Conservation (phyloP, 108 stramenopile species). For the Fragilariopsis cylindrus region DNA sequence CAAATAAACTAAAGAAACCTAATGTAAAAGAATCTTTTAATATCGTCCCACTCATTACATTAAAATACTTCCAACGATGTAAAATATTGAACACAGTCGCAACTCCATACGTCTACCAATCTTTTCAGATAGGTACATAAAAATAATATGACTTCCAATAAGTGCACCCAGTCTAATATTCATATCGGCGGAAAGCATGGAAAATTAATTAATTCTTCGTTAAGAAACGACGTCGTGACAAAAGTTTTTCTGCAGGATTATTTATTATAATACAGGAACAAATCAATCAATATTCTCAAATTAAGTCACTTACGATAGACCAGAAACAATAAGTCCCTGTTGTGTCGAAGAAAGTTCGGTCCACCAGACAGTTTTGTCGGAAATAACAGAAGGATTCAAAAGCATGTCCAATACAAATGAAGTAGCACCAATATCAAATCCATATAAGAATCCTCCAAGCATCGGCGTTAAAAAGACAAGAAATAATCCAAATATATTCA, state of each 20-base stretch:
- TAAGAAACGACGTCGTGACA: no score
- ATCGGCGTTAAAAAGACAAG: slow-evolving; percentile 34
- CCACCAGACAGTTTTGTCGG: not conserved
- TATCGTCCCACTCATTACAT: slow-evolving; percentile 4
- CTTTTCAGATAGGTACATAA: slow-evolving; percentile 25
- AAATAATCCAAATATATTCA: slow-evolving; percentile 9
- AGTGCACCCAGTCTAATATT: slow-evolving; percentile 34
- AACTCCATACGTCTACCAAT: slow-evolving; percentile 57
- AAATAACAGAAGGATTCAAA: not conserved
- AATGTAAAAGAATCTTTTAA: not conserved
- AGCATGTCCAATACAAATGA: slow-evolving; percentile 36
- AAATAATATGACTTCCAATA: slow-evolving; percentile 28
- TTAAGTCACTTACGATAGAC: slow-evolving; percentile 10
- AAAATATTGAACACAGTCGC: slow-evolving; percentile 42
- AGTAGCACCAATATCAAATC: slow-evolving; percentile 55
- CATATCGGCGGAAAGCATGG: no score
- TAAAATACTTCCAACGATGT: slow-evolving; percentile 40
- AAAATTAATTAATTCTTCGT: no score
- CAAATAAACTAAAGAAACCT: slow-evolving; percentile 38
- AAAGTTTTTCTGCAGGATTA: no score
- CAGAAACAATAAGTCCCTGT: slow-evolving; percentile 57
- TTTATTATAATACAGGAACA: no score
- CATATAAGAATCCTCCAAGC: slow-evolving; percentile 58
- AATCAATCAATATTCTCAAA: no score
- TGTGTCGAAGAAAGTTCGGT: slow-evolving; percentile 18